Percentiles rank a stretch among this genome's conserved stretches.
These are phyloP conservation scores for Fraxinus angustifolia DNA, from an alignment of 305 asterid species.

Conservation along the genomic window DNA sequence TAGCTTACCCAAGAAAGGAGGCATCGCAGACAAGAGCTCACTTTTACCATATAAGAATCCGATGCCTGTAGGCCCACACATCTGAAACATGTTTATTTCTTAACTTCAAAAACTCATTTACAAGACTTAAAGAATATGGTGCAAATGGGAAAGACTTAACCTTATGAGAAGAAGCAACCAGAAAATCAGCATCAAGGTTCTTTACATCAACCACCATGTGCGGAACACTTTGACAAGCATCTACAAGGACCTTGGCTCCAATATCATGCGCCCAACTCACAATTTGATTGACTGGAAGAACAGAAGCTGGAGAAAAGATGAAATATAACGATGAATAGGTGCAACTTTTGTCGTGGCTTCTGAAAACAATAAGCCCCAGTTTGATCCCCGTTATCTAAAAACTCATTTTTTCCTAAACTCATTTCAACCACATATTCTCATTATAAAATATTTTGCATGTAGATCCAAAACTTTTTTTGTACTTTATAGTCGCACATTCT, in stretches of 20 bases:
- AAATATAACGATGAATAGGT: background rate
- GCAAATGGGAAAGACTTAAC: conserved; percentile 42
- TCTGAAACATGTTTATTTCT: conserved; percentile 83
- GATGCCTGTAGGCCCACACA: conserved; percentile 99
- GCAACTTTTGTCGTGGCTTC: background rate
- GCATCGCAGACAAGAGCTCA: conserved; percentile 76
- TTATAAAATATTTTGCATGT: background rate
- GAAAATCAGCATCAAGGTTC: conserved; percentile 77
- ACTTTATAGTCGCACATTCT: background rate
- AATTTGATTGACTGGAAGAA: conserved; percentile 76
- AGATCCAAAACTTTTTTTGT: too few species aligned
- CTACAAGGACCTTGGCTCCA: conserved; percentile 94
- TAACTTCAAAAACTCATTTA: conserved; percentile 39
- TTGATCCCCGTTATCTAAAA: background rate
- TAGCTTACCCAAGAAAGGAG: conserved; percentile 85
- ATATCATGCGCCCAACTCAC: conserved; percentile 87
- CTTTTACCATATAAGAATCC: conserved; percentile 92
- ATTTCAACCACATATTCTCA: background rate
- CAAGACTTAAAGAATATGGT: conserved; percentile 19
- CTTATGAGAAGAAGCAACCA: conserved; percentile 98
- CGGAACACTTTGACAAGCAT: conserved; percentile 99
- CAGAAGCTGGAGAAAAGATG: conserved; percentile 51
- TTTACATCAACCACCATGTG: conserved; percentile 90
- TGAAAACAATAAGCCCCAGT: background rate
- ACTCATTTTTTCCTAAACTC: background rate